These are phyloP conservation scores for Monosporascus sp. DNA, from an alignment of 2,329 filamentous ascomycete genomes.

Conservation along the genomic window DNA sequence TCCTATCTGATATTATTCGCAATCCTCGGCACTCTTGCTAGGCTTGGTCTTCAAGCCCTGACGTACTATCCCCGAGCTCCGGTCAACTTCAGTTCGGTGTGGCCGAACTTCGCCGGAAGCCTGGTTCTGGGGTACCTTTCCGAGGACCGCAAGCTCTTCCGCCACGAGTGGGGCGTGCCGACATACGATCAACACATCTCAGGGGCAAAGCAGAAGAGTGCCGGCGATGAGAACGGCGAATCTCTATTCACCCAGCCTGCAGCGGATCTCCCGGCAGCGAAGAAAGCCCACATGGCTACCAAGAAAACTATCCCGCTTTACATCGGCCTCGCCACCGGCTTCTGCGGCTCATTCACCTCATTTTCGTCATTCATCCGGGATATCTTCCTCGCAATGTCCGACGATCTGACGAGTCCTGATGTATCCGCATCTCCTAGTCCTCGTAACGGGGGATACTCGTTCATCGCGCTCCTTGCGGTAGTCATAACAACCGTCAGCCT, in stretches of 20 bases:
- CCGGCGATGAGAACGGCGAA: conserved; percentile 33
- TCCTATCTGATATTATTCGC: conserved; percentile 85
- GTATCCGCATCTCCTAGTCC: conserved; percentile 32
- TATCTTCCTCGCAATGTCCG: conserved; percentile 71
- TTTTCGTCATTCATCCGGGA: conserved; percentile 86
- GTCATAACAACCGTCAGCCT: conserved; percentile 67
- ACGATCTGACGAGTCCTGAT: conserved; percentile 56
- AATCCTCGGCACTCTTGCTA: conserved; percentile 75
- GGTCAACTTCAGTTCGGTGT: conserved; percentile 67
- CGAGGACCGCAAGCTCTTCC: conserved; percentile 74
- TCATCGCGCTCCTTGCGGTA: conserved; percentile 75
- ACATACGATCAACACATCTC: conserved; percentile 31
- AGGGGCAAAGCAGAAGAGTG: conserved; percentile 26
- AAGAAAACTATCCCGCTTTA: conserved; percentile 90
- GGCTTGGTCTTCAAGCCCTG: conserved; percentile 73
- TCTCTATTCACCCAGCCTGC: conserved; percentile 7
- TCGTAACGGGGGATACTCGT: conserved; percentile 71
- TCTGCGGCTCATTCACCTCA: conserved; percentile 85
- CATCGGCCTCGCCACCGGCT: conserved; percentile 78
- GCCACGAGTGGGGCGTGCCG: conserved; percentile 55
- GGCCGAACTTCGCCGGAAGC: conserved; percentile 83
- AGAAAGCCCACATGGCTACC: conserved; percentile 53
- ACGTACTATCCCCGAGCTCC: conserved; percentile 76
- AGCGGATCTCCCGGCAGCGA: conserved; percentile 38
- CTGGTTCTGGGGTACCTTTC: conserved; percentile 79